phyloP scores from a whole-genome alignment of 768 basidiomycete genomes.

The Heimioporus sp. region DNA sequence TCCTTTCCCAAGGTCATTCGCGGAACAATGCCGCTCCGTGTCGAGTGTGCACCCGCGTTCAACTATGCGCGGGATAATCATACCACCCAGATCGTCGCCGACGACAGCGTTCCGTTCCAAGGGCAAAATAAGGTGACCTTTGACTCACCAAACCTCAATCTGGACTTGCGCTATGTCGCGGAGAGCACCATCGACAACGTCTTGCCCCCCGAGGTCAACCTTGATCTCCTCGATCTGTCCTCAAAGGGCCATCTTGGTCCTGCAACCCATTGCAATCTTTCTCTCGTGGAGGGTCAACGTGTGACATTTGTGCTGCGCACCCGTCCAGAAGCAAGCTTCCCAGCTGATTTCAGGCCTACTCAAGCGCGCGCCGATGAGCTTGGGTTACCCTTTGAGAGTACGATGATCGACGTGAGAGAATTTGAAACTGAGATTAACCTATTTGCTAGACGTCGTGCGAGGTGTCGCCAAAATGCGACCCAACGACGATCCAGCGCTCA shows the following conservation, averaged over 20 bases:
- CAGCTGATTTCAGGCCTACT: conserved; percentile 22
- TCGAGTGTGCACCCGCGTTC: conserved; percentile 96
- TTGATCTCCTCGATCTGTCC: conserved; percentile 65
- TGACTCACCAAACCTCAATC: conserved; percentile 49
- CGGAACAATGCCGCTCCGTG: conserved; percentile 70
- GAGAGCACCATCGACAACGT: conserved; percentile 56
- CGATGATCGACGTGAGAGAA: not conserved
- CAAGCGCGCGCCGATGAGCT: conserved; percentile 42
- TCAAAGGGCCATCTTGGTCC: conserved; percentile 73
- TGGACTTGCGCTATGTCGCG: conserved; percentile 77
- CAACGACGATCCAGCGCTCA: conserved; percentile 71
- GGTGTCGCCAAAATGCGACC: conserved; percentile 46
- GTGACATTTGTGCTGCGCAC: conserved; percentile 87
- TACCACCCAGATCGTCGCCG: conserved; percentile 53
- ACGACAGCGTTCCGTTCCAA: conserved; percentile 41
- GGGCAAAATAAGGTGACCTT: conserved; percentile 61
- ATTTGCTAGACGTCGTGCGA: conserved; percentile 37
- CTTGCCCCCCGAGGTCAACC: conserved; percentile 47
- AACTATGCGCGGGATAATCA: conserved; percentile 85
- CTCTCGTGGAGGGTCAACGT: conserved; percentile 78
- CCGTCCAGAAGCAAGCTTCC: conserved; percentile 43
- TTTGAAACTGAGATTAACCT: conserved; percentile 6
- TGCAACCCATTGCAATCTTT: conserved; percentile 55
- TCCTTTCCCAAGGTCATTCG: conserved; percentile 62
- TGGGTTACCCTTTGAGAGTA: conserved; percentile 46